Base-by-base conservation (phyloP, 2,329 filamentous ascomycete genomes). In the Magnaporthiopsis incrustans region DNA sequence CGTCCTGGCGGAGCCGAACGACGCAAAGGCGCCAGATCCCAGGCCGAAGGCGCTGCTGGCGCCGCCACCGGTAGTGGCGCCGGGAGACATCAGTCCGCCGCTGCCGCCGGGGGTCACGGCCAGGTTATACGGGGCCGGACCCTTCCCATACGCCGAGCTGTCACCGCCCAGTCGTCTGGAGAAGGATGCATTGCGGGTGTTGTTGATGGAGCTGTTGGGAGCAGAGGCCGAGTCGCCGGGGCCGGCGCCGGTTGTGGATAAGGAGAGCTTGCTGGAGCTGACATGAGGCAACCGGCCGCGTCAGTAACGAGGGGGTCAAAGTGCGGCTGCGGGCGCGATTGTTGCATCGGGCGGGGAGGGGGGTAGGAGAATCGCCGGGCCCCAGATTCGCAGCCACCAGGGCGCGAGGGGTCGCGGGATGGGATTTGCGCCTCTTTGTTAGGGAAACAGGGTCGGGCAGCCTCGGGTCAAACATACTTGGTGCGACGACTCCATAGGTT, bases 11-110 rank as follows among this genome's bases (percentile, higher is more conserved):
- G 89, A 85, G 30, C 94, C 93, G 76, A 96, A 96, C n/a, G 93
- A 96, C 56, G 94, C 94, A 75, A 99, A 99, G 64, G 95, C 95
- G 70, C 95, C 95, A 25, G 92, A 96, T 57, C 95, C 95, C 66
- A 99, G 81, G 62, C 92, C 93, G 77, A 99, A 99, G 65, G 94
- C 93, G 71, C 89, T 93, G 25, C 92, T 92, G 64, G 91, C 91
- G 15, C 62, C 62, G 70, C 85, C 85, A 63, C 85, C 83, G 15
- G 44, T 8, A n/a, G 5, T 10, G 89, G 91, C 18, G 92, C 62
- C 62, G 25, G 62, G 91, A 12, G 92, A 94, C 50, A 89, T 83
- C 64, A 92, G 80, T 65, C 84, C 85, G 62, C 83, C 85, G 27
- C 27, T 5, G 27, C 27, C 27, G 66, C 85, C 87, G 71, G 89